Conservation (phyloP, 345 rosid genomes). For the Brassica incana region DNA sequence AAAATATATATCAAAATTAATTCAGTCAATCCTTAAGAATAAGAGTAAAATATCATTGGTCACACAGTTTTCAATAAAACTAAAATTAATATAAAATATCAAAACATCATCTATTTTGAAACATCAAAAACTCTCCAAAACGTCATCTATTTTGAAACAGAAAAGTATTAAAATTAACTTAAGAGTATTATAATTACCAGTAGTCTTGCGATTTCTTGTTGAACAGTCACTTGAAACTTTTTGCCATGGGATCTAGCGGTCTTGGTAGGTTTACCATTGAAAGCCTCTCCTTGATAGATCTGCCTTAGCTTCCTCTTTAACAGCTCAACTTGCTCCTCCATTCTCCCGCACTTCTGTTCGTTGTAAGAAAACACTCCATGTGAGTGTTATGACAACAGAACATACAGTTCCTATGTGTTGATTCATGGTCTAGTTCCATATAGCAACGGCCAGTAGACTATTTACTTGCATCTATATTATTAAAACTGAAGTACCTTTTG, state of each 20-base stretch:
- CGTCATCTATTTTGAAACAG: no score
- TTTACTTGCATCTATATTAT: not conserved
- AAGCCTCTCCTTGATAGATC: slow-evolving; percentile 83
- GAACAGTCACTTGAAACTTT: slow-evolving; percentile 86
- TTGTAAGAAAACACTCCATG: not conserved
- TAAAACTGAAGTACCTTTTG: no score
- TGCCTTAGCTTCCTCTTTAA: slow-evolving; percentile 75
- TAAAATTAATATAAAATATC: no score
- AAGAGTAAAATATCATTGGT: no score
- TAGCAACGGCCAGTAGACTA: not conserved
- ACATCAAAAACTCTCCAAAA: no score
- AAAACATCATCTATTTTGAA: no score
- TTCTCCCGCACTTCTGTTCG: slow-evolving; percentile 77
- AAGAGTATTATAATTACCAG: slow-evolving; percentile 48
- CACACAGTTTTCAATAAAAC: no score
- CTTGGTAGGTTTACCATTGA: slow-evolving; percentile 87
- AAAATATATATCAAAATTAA: no score
- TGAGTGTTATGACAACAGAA: not conserved
- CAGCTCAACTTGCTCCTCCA: slow-evolving; percentile 81
- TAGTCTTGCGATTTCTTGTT: slow-evolving; percentile 84
- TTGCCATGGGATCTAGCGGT: slow-evolving; percentile 98
- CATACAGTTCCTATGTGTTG: not conserved
- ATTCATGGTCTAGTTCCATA: slow-evolving; percentile 3
- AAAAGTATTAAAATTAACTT: no score
- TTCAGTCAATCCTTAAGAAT: no score